These are phyloP conservation scores for Wickerhamiella brachini DNA, from an alignment of 805 yeast genomes.

Conservation along the genomic window DNA sequence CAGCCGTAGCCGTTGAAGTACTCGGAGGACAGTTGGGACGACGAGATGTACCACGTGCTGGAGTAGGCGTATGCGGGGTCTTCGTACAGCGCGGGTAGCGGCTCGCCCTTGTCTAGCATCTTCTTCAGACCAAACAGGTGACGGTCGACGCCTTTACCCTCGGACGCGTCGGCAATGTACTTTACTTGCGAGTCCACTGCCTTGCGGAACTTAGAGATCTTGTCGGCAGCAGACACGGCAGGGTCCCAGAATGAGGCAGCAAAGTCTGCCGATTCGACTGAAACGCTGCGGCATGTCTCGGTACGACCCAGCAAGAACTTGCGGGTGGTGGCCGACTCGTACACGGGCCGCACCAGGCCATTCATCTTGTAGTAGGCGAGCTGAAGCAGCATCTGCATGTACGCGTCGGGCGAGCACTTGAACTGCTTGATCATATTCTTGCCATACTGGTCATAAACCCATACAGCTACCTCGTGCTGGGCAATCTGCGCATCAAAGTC, in stretches of 20 bases:
- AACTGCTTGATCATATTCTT: conserved; percentile 71
- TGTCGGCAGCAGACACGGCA: conserved; percentile 36
- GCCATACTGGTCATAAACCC: conserved; percentile 76
- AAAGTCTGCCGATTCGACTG: conserved; percentile 53
- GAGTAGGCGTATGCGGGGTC: conserved; percentile 71
- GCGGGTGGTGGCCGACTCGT: conserved; percentile 92
- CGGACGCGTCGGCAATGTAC: conserved; percentile 63
- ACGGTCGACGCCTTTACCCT: conserved; percentile 85
- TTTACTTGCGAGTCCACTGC: conserved; percentile 64
- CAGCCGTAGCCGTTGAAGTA: conserved; percentile 87
- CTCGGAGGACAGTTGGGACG: conserved; percentile 80
- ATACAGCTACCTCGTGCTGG: conserved; percentile 60
- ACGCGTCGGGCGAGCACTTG: conserved; percentile 88
- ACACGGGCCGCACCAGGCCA: conserved; percentile 75
- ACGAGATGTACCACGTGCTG: conserved; percentile 71
- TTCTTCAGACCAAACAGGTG: conserved; percentile 82
- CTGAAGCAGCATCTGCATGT: conserved; percentile 80
- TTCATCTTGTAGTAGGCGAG: conserved; percentile 75
- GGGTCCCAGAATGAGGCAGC: conserved; percentile 62
- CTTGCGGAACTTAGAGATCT: conserved; percentile 50
- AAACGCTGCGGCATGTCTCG: conserved; percentile 80
- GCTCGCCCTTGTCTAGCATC: conserved; percentile 45
- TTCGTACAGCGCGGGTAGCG: conserved; percentile 48
- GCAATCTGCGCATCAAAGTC: conserved; percentile 45
- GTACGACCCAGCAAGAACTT: conserved; percentile 82